Evolutionary conservation across 192 early-diverging fungal genomes (phyloP).

Genomic region (Coemansia sp.): DNA sequence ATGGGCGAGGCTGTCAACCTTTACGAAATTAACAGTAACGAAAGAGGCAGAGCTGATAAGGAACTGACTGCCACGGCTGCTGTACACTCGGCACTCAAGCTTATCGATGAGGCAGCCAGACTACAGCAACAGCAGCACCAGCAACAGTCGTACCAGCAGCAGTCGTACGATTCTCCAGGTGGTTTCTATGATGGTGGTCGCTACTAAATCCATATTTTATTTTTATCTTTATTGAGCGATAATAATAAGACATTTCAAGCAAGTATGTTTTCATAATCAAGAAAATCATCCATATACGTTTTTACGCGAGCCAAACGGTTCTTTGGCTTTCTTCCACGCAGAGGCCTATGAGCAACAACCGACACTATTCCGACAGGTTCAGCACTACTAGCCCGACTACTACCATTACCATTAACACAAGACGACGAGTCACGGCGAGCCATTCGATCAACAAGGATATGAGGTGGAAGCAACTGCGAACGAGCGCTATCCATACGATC

Average conservation of each 20-base stretch:
- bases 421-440: not conserved
- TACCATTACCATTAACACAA: not conserved
- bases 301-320: not conserved
- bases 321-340: conserved; percentile 37
- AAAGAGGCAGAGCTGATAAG: conserved; percentile 35
- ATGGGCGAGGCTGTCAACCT: conserved; percentile 40
- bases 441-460: conserved; percentile 10
- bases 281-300: conserved; percentile 35
- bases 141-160: not conserved
- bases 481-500: conserved; percentile 15
- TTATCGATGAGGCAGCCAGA: conserved; percentile 34
- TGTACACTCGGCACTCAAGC: conserved; percentile 39
- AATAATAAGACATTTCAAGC: not conserved
- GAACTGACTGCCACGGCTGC: conserved; percentile 35
- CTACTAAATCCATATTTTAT: conserved; percentile 2
- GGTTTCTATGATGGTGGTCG: conserved; percentile 7
- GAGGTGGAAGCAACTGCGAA: conserved; percentile 30
- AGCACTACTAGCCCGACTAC: conserved; percentile 37
- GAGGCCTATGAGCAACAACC: conserved; percentile 17
- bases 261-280: conserved; percentile 32
- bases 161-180: not conserved
- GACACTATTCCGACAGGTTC: conserved; percentile 8
- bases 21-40: conserved; percentile 10
- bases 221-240: not conserved
- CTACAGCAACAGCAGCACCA: conserved; percentile 2